Conservation (phyloP, 768 basidiomycete species). For the Exidia glandulosa region DNA sequence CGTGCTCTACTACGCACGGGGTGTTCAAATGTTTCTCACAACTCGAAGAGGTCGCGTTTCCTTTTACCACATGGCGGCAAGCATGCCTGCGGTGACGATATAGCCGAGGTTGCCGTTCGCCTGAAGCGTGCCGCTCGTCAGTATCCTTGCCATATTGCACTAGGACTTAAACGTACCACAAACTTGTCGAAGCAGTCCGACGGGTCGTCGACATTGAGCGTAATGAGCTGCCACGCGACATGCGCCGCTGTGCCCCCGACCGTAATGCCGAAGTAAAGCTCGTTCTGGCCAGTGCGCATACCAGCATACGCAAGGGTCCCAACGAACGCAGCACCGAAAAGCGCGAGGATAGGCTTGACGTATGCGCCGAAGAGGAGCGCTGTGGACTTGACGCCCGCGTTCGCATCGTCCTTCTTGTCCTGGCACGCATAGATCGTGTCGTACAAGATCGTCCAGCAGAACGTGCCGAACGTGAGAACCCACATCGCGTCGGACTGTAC, state of each 20-base stretch:
- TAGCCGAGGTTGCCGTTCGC: not conserved
- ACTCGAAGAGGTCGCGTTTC: too few species aligned
- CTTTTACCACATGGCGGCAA: not conserved
- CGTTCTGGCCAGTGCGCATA: conserved; percentile 16
- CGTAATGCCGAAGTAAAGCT: conserved; percentile 27
- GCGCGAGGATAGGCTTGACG: conserved; percentile 32
- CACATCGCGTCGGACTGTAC: conserved; percentile 1
- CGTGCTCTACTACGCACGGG: too few species aligned
- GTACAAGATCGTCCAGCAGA: conserved; percentile 33
- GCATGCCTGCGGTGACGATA: not conserved
- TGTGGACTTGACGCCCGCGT: conserved; percentile 50
- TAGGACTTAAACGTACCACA: not conserved
- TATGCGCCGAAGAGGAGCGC: conserved; percentile 44
- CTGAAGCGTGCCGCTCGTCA: too few species aligned
- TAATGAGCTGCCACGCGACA: conserved; percentile 36
- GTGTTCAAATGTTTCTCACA: too few species aligned
- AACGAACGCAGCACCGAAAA: conserved; percentile 23
- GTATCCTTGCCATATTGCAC: too few species aligned
- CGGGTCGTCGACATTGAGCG: conserved; percentile 31
- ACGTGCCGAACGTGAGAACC: conserved; percentile 4
- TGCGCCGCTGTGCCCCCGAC: conserved; percentile 34
- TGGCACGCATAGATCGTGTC: conserved; percentile 56
- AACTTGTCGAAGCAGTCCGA: conserved; percentile 35
- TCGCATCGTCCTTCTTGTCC: conserved; percentile 47
- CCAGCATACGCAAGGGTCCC: conserved; percentile 16